A percentile compares a stretch with the other conserved stretches of the same genome.
phyloP scores from a whole-genome alignment of 1,284 basidiomycete species.

The Inonotus hispidus region DNA sequence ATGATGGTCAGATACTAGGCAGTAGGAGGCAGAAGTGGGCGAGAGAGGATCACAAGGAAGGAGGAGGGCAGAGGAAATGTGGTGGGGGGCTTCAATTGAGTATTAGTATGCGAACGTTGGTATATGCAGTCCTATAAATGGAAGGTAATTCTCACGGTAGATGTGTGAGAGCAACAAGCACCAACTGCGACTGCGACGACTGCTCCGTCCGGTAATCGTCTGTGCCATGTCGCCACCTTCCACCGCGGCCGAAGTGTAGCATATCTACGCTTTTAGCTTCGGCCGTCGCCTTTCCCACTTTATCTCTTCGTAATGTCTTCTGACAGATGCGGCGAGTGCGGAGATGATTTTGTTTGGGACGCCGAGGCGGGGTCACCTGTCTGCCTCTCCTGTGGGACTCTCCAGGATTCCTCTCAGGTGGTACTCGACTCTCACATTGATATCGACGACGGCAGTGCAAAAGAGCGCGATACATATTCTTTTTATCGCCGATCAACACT shows the following conservation, averaged over 20 bases:
- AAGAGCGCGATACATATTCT: constrained; percentile 8
- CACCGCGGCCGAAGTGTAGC: not conserved
- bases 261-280: not conserved
- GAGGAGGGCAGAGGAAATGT: not conserved
- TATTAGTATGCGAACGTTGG: not conserved
- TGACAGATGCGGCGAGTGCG: constrained; percentile 43
- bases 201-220: not conserved
- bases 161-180: not conserved
- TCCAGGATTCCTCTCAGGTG: constrained; percentile 52
- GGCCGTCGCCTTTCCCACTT: not conserved
- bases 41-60: not conserved
- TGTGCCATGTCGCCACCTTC: not conserved
- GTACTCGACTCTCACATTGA: constrained; percentile 46
- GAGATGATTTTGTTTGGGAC: constrained; percentile 45
- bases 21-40: not conserved
- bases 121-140: not conserved
- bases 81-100: not conserved
- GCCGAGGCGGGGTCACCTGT: constrained; percentile 53
- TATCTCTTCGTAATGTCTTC: constrained; percentile 8
- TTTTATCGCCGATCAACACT: constrained; percentile 32
- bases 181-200: not conserved
- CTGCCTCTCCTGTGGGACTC: constrained; percentile 61
- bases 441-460: constrained; percentile 25
- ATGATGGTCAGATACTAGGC: not conserved
- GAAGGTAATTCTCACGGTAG: not conserved